These are phyloP conservation scores for Aspergillus versicolor DNA, from an alignment of 2,329 filamentous ascomycete species.

Conservation along the genomic window DNA sequence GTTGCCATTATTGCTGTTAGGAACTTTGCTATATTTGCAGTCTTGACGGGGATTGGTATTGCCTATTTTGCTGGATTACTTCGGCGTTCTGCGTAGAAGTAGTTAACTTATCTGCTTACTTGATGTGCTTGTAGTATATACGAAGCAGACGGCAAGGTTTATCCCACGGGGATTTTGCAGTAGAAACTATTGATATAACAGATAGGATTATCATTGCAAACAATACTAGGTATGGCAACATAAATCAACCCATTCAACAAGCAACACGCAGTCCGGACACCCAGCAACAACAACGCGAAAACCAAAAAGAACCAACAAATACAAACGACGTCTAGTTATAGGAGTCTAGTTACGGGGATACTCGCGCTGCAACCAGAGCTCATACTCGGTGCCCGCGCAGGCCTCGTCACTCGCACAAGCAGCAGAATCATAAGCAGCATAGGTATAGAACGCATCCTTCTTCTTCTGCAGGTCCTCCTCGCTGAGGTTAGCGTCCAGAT, in stretches of 20 bases:
- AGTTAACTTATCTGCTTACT: too few species aligned
- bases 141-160: too few species aligned
- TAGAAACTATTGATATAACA: too few species aligned
- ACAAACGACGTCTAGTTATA: neutral
- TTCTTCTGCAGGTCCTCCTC: slow-evolving; percentile 1
- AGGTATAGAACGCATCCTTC: slow-evolving; percentile 10
- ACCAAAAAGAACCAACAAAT: too few species aligned
- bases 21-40: neutral
- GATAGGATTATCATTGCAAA: too few species aligned
- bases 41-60: neutral
- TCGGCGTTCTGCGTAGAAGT: neutral
- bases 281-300: too few species aligned
- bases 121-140: too few species aligned
- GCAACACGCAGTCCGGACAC: too few species aligned
- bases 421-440: slow-evolving; percentile 1
- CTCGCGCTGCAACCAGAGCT: neutral
- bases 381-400: slow-evolving; percentile 1
- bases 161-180: too few species aligned
- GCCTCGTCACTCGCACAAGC: neutral
- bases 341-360: neutral
- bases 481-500: neutral
- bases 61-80: neutral
- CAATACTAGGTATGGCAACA: too few species aligned
- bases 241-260: too few species aligned
- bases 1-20: neutral